Base-by-base conservation (phyloP, 116 monocot genomes). In the Iris pallida region DNA sequence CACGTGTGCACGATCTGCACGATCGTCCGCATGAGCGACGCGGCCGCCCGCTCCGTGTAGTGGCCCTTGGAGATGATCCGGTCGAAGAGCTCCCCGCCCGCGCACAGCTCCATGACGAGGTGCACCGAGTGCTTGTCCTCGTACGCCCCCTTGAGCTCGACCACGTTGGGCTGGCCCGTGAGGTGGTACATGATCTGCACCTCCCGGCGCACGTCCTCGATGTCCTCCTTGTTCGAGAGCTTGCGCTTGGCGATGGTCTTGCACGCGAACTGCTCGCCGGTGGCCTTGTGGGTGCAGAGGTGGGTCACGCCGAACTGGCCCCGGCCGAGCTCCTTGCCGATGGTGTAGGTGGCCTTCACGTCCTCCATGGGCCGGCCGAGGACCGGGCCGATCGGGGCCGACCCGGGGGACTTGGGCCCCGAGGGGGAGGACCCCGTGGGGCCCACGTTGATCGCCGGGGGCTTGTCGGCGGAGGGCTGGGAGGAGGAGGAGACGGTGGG, bases 131-230 rank as follows among this genome's bases (percentile, higher is more conserved):
- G 75, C 76, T 83, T 82, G 68, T 90, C 90, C 70, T 90, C 90
- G 18, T 76, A 90, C 20, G 83, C 86, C 3, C 83, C 83, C 62
- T 81, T 78, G 55, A 90, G 68, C 65, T 81, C 83, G 5, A 90
- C 90, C 40, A 90, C 77, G 47, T 86, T 86, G 18, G 83, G 76
- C 20, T 83, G 90, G 9, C 86, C 90, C 15, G 83, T 68, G 16
- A 86, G 81, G 51, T 90, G 83, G 71, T 86, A 71, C 86, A 90
- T 86, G 55, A 90, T 90, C 69, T 79, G 77, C 8, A 90, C 80
- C 75, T 90, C 90, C 18, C 86, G 55, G 2, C 86, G 77, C 2
- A 90, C 80, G 41, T 86, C 83, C 67, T 90, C 86, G 11, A 90
- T 49, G 63, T 86, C 86, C 59, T 81, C 86, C 65, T 80, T 73